Evolutionary conservation across 2,329 filamentous ascomycete genomes (phyloP), one percentile per base, ranked within the genome.

Genomic region (Trichoderma sp.): DNA sequence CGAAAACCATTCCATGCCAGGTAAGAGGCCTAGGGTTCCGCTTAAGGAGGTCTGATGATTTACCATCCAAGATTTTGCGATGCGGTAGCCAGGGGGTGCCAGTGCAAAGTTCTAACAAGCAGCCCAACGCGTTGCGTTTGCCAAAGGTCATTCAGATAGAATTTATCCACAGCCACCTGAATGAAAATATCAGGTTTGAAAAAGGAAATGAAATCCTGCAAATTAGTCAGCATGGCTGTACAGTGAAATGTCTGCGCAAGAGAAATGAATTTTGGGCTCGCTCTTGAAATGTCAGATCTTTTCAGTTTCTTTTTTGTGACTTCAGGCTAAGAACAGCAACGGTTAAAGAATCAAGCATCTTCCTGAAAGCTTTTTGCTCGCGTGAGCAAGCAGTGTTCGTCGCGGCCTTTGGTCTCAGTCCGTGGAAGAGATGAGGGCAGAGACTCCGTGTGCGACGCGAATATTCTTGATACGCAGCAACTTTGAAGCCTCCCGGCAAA

Each of bases 231-330:
- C 55, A 29, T 21, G 16, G 40, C 5, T 14, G 29, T 37, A 35
- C 31, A 6, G 21, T 37, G 19, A 33, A 47, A 35, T 7, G 14
- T 31, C 14, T 33, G 66, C 58, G 33, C 5, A 57, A 47, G 10
- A 49, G 27, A 24, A 37, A 24, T 49, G 16, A 57, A 37, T 31
- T 31, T 24, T 8, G 29, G 59, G 68, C 29, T 52, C 52, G 52
- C 21, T 63, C 53, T 64, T 56, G 24, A 55, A 71, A 74, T 73
- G 84, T 92, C 90, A 92, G 90, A 86, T 92, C 89, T 92, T 92
- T 91, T 91, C 88, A 91, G 88, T 91, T 87, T 85, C 77, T 79
- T 74, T 75, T 49, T 75, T 76, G 79, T 76, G 78, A 82, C 85
- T 78, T 87, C 83, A 87, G 78, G 71, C 82, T 80, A 77, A 79